phyloP scores from a whole-genome alignment of 306 rosid genomes.

The Lathyrus aphaca region DNA sequence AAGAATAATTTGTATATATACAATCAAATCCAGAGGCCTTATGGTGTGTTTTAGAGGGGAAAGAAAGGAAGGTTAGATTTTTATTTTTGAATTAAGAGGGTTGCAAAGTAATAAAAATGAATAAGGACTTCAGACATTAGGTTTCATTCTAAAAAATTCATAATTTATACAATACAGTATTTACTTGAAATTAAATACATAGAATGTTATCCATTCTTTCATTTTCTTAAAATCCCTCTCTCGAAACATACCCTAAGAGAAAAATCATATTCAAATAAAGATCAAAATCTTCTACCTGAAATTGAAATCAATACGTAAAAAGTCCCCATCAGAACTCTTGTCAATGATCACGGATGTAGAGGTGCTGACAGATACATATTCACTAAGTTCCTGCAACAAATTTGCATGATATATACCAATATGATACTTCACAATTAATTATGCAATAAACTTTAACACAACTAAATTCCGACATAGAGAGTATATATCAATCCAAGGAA shows the following conservation, averaged over 20 bases:
- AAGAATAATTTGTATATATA: slow-evolving; percentile 4
- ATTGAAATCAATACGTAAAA: slow-evolving; percentile 86
- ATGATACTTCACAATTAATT: slow-evolving; percentile 23
- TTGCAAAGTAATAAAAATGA: slow-evolving; percentile 1
- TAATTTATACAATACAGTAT: not conserved
- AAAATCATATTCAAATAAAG: slow-evolving; percentile 39
- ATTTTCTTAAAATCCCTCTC: slow-evolving; percentile 1
- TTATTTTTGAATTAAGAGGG: not conserved
- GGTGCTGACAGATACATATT: slow-evolving; percentile 77
- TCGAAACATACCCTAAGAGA: not conserved
- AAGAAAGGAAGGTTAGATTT: too few species aligned
- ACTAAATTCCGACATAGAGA: slow-evolving; percentile 15
- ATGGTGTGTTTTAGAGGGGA: too few species aligned
- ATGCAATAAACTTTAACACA: slow-evolving; percentile 23
- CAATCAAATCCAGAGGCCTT: too few species aligned
- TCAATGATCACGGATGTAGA: slow-evolving; percentile 89
- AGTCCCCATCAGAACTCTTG: slow-evolving; percentile 90
- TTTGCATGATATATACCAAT: slow-evolving; percentile 32
- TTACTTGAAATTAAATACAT: slow-evolving; percentile 3
- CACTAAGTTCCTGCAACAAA: slow-evolving; percentile 75
- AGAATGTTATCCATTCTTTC: slow-evolving; percentile 2
- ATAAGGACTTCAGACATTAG: not conserved
- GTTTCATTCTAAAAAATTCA: not conserved
- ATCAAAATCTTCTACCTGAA: slow-evolving; percentile 61
- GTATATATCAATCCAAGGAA: slow-evolving; percentile 23